phyloP scores from a whole-genome alignment of 805 yeast genomes.

The Candida vartiovaarae region DNA sequence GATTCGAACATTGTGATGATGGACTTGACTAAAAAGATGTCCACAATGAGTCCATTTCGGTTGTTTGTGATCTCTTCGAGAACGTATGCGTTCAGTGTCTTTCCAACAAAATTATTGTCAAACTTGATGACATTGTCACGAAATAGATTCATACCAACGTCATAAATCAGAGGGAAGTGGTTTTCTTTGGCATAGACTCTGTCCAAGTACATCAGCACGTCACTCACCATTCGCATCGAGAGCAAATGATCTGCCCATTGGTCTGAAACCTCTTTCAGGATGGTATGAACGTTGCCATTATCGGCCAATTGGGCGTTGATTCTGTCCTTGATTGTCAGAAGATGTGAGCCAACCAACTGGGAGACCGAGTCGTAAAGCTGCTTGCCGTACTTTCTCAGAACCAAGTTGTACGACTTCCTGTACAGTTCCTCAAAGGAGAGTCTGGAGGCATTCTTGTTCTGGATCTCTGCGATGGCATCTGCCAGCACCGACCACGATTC shows the following conservation, averaged over 20 bases:
- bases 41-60: slow-evolving; percentile 50
- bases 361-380: slow-evolving; percentile 57
- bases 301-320: slow-evolving; percentile 12
- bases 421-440: slow-evolving; percentile 80
- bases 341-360: slow-evolving; percentile 38
- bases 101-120: slow-evolving; percentile 44
- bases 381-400: slow-evolving; percentile 61
- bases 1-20: slow-evolving; percentile 67
- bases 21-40: slow-evolving; percentile 52
- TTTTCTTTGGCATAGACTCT: slow-evolving; percentile 73
- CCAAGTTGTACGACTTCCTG: slow-evolving; percentile 70
- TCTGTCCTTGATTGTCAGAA: slow-evolving; percentile 26
- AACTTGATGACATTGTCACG: slow-evolving; percentile 50
- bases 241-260: slow-evolving; percentile 67
- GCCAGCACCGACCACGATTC: slow-evolving; percentile 60
- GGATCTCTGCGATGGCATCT: slow-evolving; percentile 66
- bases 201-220: slow-evolving; percentile 80
- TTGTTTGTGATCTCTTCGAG: slow-evolving; percentile 50
- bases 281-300: slow-evolving; percentile 19
- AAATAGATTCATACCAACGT: slow-evolving; percentile 64
- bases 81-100: slow-evolving; percentile 39
- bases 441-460: slow-evolving; percentile 60
- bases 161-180: slow-evolving; percentile 58
- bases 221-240: slow-evolving; percentile 72
- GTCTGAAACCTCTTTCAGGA: slow-evolving; percentile 29